A percentile compares a stretch with the other conserved stretches of the same genome.
These are phyloP conservation scores for Dictyostelium citrinum DNA, from an alignment of 78 protist genomes.

Conservation along the genomic window DNA sequence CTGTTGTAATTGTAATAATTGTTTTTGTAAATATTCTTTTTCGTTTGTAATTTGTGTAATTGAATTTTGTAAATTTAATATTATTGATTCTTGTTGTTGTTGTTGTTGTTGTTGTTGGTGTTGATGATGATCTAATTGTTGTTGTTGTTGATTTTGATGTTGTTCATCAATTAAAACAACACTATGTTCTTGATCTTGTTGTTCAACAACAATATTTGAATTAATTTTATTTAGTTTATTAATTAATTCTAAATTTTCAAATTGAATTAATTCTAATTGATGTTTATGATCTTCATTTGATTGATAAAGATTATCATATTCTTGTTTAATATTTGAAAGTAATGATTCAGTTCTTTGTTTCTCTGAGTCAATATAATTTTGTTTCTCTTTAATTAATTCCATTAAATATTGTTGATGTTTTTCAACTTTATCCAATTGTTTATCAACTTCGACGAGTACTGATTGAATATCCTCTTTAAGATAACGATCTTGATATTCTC, in stretches of 20 bases:
- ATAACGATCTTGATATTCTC: not conserved
- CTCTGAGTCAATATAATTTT: not conserved
- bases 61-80: not conserved
- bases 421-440: not conserved
- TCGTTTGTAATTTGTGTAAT: not conserved
- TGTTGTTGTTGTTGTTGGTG: not conserved
- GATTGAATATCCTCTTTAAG: not conserved
- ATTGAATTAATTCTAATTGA: not conserved
- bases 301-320: constrained; percentile 13
- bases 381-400: not conserved
- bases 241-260: not conserved
- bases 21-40: constrained; percentile 9
- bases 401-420: not conserved
- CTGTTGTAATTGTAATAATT: not conserved
- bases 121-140: not conserved
- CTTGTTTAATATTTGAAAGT: not conserved
- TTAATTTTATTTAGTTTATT: not conserved
- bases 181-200: not conserved
- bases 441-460: not conserved
- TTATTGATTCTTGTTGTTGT: not conserved
- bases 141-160: not conserved
- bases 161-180: not conserved
- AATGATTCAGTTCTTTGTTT: not conserved
- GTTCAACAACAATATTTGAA: not conserved
- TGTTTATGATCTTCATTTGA: not conserved